Evolutionary conservation across 345 rosid species (phyloP).

Genomic region (Eucalyptus decipiens): DNA sequence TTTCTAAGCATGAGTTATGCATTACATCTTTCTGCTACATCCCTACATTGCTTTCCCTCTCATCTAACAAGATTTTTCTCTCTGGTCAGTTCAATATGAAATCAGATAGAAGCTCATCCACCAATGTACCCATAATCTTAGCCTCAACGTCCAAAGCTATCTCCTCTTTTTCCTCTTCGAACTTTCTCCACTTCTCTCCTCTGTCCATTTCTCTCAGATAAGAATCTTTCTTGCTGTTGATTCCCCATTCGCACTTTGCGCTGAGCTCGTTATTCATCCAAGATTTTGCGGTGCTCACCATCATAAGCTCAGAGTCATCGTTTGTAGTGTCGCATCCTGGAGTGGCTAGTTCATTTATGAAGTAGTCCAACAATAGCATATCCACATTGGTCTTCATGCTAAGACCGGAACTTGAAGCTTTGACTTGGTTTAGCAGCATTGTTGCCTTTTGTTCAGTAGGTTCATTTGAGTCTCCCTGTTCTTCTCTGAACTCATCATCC

Average conservation of each 20-base stretch:
- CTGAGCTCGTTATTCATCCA: background rate
- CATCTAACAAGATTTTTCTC: background rate
- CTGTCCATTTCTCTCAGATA: slow-evolving; percentile 1
- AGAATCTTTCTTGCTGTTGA: background rate
- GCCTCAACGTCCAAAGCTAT: background rate
- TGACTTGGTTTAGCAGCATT: background rate
- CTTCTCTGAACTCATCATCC: background rate
- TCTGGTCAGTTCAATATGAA: background rate
- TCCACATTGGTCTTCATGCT: background rate
- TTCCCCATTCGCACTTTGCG: background rate
- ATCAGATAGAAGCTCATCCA: background rate
- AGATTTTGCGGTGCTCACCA: background rate
- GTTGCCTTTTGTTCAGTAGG: background rate
- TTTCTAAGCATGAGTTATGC: background rate
- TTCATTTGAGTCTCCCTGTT: background rate
- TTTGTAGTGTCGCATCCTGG: background rate
- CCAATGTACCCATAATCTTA: background rate
- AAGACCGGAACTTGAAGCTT: background rate
- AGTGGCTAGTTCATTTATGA: background rate
- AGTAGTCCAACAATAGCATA: background rate
- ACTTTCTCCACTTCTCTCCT: background rate
- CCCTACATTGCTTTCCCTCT: background rate
- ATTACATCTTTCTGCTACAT: background rate
- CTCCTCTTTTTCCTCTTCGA: background rate
- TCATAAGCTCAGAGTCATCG: background rate